These are phyloP conservation scores for Alternaria infectoria DNA, from an alignment of 2,329 filamentous ascomycete species.

Conservation along the genomic window DNA sequence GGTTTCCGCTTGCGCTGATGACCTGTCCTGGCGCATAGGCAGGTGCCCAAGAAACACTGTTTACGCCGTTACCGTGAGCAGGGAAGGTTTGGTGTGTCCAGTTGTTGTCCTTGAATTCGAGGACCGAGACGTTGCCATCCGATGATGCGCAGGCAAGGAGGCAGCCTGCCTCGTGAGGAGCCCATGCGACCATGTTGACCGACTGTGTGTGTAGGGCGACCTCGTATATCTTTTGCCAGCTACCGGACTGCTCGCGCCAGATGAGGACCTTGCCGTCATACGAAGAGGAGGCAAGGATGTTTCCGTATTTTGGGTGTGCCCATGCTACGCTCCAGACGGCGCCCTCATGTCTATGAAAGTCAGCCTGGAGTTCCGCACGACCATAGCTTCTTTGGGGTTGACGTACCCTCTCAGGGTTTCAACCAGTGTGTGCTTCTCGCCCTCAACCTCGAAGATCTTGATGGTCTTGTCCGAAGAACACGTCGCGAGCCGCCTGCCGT, in stretches of 20 bases:
- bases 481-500: conserved; percentile 92
- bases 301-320: conserved; percentile 96
- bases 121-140: conserved; percentile 89
- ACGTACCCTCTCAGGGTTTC: conserved; percentile 93
- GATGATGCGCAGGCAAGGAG: conserved; percentile 92
- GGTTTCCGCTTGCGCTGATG: conserved; percentile 70
- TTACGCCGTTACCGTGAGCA: conserved; percentile 92
- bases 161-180: conserved; percentile 95
- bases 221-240: conserved; percentile 82
- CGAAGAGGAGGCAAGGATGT: conserved; percentile 91
- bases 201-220: conserved; percentile 93
- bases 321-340: conserved; percentile 98
- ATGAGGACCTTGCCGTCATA: conserved; percentile 99
- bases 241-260: conserved; percentile 80
- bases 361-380: conserved; percentile 1
- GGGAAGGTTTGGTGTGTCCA: conserved; percentile 90
- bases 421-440: conserved; percentile 84
- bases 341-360: conserved; percentile 79
- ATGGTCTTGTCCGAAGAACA: conserved; percentile 98
- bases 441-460: conserved; percentile 98
- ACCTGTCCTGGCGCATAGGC: conserved; percentile 83
- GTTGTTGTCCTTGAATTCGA: conserved; percentile 96
- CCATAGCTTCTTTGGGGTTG: neutral
- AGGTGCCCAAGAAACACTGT: conserved; percentile 94
- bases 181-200: conserved; percentile 96